Evolutionary conservation across 2,329 filamentous ascomycete genomes (phyloP), one percentile per base, ranked within the genome.

Genomic region (Capronia coronata): DNA sequence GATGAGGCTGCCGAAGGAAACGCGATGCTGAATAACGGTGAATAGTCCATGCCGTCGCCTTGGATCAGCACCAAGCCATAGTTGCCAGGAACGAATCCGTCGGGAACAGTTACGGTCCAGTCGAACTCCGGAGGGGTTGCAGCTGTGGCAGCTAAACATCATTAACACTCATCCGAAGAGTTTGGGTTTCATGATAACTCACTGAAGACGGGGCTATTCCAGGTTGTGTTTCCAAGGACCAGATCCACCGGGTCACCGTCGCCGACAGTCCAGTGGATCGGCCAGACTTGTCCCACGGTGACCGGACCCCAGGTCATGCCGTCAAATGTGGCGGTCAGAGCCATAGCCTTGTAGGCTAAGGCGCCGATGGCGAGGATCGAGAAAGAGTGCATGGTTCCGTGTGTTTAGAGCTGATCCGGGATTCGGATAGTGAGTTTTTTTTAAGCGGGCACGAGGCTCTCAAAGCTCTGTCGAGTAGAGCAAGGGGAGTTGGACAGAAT

Each of bases 11-110:
- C 23, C 40, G 42, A 37, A 45, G 49, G 34, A 22, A 52, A 32
- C 7, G 29, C 29, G 11, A 32, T 43, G 29, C 16, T 46, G 44
- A 53, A 52, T 13, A 47, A 29, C 1, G 54, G 38, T 1, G 54
- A 51, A 29, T 39, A 53, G 22, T 48, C 42, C 38, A 46, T 47
- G 25, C 38, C 32, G 27, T 46, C 50, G 25, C 38, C 38, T 47
- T 59, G 57, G 13, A 52, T 35, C 19, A 59, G 43, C 9, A 42
- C 57, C 21, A 59, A 37, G 14, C 47, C 51, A 43, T 59, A 59
- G 34, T 47, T 44, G 19, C 57, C 57, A 13, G 52, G 25, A 13
- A 55, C 52, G 32, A 55, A 50, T 11, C 51, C 50, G 22, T 43
- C 43, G 5, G 57, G 55, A 25, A 52, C 44, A 23, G 45, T 14